These are phyloP conservation scores for Cenchrus fungigraminus DNA, from an alignment of 176 grass and related monocot genomes.

Conservation along the genomic window DNA sequence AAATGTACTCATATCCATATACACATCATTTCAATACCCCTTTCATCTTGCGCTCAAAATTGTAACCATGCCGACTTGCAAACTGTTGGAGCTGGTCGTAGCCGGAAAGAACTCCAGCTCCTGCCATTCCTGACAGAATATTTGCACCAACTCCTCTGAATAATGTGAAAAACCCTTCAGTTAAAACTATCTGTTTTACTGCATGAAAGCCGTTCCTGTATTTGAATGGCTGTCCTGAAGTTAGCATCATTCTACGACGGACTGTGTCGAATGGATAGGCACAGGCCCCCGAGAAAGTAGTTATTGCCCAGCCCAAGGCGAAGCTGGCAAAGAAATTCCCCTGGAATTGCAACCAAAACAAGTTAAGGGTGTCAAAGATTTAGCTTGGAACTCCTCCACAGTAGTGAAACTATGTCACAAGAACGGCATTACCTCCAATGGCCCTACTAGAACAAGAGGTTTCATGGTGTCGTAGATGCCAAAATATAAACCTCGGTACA, in stretches of 20 bases:
- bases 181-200: constrained; percentile 61
- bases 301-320: constrained; percentile 82
- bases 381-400: not conserved
- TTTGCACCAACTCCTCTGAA: constrained; percentile 85
- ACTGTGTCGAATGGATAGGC: constrained; percentile 93
- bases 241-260: constrained; percentile 94
- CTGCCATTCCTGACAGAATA: constrained; percentile 85
- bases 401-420: constrained; percentile 15
- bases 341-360: constrained; percentile 51
- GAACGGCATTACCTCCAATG: constrained; percentile 67
- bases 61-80: constrained; percentile 46
- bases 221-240: constrained; percentile 76
- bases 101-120: constrained; percentile 88
- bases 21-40: constrained; percentile 50
- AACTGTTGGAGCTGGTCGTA: constrained; percentile 84
- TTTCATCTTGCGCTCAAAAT: constrained; percentile 61
- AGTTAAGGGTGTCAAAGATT: constrained; percentile 5
- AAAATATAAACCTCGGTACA: constrained; percentile 88
- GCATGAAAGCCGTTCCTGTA: constrained; percentile 76
- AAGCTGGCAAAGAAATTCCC: constrained; percentile 94
- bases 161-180: constrained; percentile 74
- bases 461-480: constrained; percentile 93
- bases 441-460: constrained; percentile 76
- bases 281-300: constrained; percentile 86
- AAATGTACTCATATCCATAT: not conserved